phyloP scores from a whole-genome alignment of 306 rosid genomes.

The Pyrus betulifolia region DNA sequence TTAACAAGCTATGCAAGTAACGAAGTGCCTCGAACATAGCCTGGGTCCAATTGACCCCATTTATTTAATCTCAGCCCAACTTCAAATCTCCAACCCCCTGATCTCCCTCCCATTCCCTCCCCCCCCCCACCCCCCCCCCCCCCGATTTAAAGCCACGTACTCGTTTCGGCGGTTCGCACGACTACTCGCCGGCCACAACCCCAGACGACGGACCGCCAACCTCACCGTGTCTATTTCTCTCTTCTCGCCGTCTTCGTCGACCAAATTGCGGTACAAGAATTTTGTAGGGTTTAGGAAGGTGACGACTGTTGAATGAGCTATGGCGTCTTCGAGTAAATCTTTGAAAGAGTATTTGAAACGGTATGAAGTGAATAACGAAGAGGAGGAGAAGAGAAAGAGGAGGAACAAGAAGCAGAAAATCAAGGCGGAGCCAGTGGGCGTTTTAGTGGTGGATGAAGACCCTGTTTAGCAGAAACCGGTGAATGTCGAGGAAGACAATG shows the following conservation, averaged over 20 bases:
- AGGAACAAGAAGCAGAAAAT: conserved; percentile 30
- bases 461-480: conserved; percentile 85
- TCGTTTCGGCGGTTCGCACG: background rate
- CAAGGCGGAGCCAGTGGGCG: conserved; percentile 41
- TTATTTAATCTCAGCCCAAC: too few species aligned
- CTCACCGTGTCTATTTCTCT: background rate
- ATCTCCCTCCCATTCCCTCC: too few species aligned
- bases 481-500: conserved; percentile 52
- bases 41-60: too few species aligned
- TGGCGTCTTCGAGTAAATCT: conserved; percentile 31
- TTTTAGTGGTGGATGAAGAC: conserved; percentile 72
- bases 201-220: background rate
- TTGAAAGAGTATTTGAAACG: conserved; percentile 70
- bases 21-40: background rate
- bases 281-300: background rate
- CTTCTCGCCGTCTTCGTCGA: background rate
- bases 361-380: conserved; percentile 50
- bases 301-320: conserved; percentile 11
- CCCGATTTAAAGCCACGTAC: too few species aligned
- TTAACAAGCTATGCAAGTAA: background rate
- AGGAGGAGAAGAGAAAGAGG: conserved; percentile 18
- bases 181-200: background rate
- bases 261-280: background rate
- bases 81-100: too few species aligned
- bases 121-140: too few species aligned